Evolutionary conservation across 805 yeast genomes (phyloP), one percentile per base, ranked within the genome.

Genomic region (Barnettozyma vustinii): DNA sequence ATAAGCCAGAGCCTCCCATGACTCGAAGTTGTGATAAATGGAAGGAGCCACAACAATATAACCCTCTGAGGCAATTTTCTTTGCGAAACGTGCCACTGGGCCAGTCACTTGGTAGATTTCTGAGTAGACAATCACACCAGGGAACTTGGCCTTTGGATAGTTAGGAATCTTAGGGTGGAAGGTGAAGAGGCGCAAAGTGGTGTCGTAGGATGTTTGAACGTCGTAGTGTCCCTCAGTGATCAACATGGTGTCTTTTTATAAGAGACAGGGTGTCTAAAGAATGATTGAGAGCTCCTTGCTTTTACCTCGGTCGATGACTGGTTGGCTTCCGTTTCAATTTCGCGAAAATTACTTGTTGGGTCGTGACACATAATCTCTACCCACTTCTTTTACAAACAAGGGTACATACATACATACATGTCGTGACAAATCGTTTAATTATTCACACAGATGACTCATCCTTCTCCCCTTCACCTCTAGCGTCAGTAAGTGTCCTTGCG

Each of bases 31-130:
- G 64, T 86, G 95, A 65, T 86, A 86, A 40, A 84, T 81, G 3
- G 88, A 81, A 1, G 94, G 94, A 21, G 85, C 83, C n/a, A 82
- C 86, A 25, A 80, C 89, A 45, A 86, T 81, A 64, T 77, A 86
- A 0, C 95, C 95, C 60, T 83, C 84, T 20, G 87, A 81, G 1
- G 92, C 92, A 58, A 86, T 86, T 55, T 77, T 82, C 57, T 83
- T 83, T 27, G 88, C 92, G 60, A 86, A 82, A 52, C 94, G 70
- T 6, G 85, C 69, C 26, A 86, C 95, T 4, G 95, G 94, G 0
- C 95, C 95, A 8, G 88, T 82, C 15, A 72, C 92, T 65, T 87
- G 95, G 65, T 86, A 86, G 56, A 86, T 86, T 64, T 86, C 95
- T 48, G 87, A 80, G 67, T 80, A 86, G 15, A 85, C 87, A 32